A percentile compares a stretch with the other conserved stretches of the same genome.
These are phyloP conservation scores for Penicillium sp. DNA, from an alignment of 2,329 filamentous ascomycete genomes.

Conservation along the genomic window DNA sequence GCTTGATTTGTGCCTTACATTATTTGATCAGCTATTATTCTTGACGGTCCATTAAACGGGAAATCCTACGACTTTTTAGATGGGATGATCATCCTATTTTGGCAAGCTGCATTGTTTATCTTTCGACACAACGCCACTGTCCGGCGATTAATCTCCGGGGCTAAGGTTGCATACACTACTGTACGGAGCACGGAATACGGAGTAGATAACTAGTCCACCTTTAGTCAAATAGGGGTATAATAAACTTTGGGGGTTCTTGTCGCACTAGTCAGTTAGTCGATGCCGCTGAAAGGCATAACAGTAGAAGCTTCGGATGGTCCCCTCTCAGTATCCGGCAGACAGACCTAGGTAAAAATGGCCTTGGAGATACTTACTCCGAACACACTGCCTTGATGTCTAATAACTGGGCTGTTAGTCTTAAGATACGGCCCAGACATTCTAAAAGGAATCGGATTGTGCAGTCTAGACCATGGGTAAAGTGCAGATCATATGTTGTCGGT, in stretches of 20 bases:
- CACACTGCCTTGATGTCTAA: not conserved
- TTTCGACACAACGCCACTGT: not conserved
- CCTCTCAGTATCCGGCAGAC: not conserved
- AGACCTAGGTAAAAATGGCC: slow-evolving; percentile 11
- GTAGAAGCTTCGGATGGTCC: not conserved
- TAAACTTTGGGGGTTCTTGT: not conserved
- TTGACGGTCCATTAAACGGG: not conserved
- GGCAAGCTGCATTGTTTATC: not conserved
- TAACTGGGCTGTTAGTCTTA: not conserved
- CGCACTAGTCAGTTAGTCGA: not conserved
- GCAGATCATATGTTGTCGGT: not conserved
- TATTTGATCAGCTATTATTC: not conserved
- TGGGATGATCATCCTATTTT: not conserved
- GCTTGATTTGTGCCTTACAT: not conserved
- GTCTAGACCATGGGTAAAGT: not conserved
- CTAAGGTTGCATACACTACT: not conserved
- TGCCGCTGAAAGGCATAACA: not conserved
- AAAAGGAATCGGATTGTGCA: not conserved
- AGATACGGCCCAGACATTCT: not conserved
- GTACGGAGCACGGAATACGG: no score
- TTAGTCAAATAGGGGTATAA: not conserved
- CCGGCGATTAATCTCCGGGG: not conserved
- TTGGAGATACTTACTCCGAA: no score
- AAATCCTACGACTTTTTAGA: not conserved
- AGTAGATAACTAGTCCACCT: not conserved